Base-by-base conservation (phyloP, 768 basidiomycete species). In the Tulasnella sp. region DNA sequence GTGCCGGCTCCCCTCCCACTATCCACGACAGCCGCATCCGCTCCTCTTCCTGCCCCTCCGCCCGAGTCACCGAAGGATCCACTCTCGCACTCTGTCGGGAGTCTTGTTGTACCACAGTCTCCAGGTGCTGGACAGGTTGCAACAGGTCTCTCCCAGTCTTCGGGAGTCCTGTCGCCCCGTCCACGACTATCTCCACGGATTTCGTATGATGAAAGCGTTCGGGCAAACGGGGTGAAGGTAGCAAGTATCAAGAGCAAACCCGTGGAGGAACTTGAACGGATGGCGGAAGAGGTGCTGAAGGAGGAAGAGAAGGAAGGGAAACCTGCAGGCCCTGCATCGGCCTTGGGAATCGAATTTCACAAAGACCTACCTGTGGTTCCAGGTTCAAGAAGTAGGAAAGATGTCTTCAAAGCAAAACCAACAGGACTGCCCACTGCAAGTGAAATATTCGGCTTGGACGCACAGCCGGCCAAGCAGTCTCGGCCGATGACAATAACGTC, bases 191-290 rank as follows among this genome's bases (percentile, higher is more conserved):
- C 91, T 0, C 91, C 91, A 7, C 91, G 90, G 78, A 85, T 85
- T 54, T 88, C 89, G 0, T 88, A 85, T 76, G 81, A 75, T 39
- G 85, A 14, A 81, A 82, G 8, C 84, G 86, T 72, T 84, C 85
- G 1, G 81, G 85, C 74, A 19, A 58, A 72, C 49, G 37, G 67
- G 67, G 54, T 67, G 36, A 77, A 75, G 38, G 58, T 78, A 52
- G 71, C 85, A 2, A 72, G 86, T 31, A 80, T 84, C 38, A 88
- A 86, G 83, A 88, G 87, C 79, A 86, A 88, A 76, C 82, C 88
- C n/a, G 91, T 94, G 8, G 88, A 88, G 77, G 84, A 86, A 77
- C 84, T 94, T 72, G 93, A 94, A 83, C 86, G 87, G 81, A 89
- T 94, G 85, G 92, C 91, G 0, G 90, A 88, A 39, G 87, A 87